A percentile compares a stretch with the other conserved stretches of the same genome.
Evolutionary conservation across 192 early-diverging fungal genomes (phyloP).

Genomic region (Backusella sp.): DNA sequence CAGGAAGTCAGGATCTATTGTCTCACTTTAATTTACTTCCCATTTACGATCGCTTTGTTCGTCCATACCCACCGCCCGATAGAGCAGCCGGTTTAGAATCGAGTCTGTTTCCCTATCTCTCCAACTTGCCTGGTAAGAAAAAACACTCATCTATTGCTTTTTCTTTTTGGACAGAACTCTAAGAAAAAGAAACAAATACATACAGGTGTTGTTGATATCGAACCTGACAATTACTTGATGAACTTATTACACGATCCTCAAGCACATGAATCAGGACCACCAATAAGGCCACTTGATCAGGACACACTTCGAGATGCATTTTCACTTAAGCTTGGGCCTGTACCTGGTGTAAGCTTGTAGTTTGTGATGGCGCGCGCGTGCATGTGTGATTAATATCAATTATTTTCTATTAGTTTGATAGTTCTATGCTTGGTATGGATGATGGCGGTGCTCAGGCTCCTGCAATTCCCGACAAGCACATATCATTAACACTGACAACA

Average conservation of each 20-base stretch:
- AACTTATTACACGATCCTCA: conserved; percentile 35
- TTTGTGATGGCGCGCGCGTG: background rate
- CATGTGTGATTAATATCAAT: background rate
- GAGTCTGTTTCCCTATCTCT: conserved; percentile 23
- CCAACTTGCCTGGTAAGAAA: conserved; percentile 34
- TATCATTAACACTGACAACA: background rate
- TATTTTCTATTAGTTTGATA: conserved; percentile 31
- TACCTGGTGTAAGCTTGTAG: conserved; percentile 33
- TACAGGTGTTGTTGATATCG: conserved; percentile 24
- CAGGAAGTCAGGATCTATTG: conserved; percentile 39
- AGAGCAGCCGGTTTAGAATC: conserved; percentile 24
- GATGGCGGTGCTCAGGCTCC: conserved; percentile 1
- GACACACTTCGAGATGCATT: conserved; percentile 33
- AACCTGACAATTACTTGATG: conserved; percentile 32
- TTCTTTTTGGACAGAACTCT: background rate
- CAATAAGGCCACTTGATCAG: conserved; percentile 26
- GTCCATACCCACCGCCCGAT: conserved; percentile 30
- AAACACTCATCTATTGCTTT: background rate
- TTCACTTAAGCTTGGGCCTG: conserved; percentile 29
- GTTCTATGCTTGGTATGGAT: conserved; percentile 27
- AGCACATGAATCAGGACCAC: conserved; percentile 6
- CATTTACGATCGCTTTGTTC: conserved; percentile 38
- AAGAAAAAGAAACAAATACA: background rate
- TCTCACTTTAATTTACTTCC: conserved; percentile 32
- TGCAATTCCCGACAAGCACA: background rate